These are phyloP conservation scores for Mycosphaerella arachidis DNA, from an alignment of 2,329 filamentous ascomycete species.

Conservation along the genomic window DNA sequence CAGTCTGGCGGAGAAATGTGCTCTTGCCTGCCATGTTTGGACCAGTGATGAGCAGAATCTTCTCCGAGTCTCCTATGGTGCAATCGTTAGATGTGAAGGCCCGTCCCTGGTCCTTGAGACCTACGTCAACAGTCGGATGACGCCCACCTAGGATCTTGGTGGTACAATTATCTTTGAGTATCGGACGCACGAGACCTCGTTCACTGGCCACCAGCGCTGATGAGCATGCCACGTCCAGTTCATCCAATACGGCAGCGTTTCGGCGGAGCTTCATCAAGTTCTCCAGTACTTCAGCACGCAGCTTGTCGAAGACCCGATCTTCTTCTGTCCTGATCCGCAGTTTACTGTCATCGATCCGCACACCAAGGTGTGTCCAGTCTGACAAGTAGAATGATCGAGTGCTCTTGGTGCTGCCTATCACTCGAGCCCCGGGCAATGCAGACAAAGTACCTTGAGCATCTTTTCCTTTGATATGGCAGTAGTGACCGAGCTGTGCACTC, in stretches of 20 bases:
- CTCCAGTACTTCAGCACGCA: slow-evolving; percentile 71
- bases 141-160: slow-evolving; percentile 81
- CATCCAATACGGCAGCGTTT: slow-evolving; percentile 87
- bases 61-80: slow-evolving; percentile 72
- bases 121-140: slow-evolving; percentile 86
- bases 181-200: slow-evolving; percentile 67
- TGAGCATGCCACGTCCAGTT: slow-evolving; percentile 83
- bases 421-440: slow-evolving; percentile 44
- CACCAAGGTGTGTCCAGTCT: slow-evolving; percentile 79
- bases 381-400: slow-evolving; percentile 80
- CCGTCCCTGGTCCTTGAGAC: slow-evolving; percentile 72
- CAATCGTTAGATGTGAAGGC: slow-evolving; percentile 85
- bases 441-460: slow-evolving; percentile 52
- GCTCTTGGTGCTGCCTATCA: slow-evolving; percentile 72
- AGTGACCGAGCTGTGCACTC: slow-evolving; percentile 81
- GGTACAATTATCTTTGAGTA: slow-evolving; percentile 57
- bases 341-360: slow-evolving; percentile 70
- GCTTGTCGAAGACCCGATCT: slow-evolving; percentile 67
- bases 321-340: slow-evolving; percentile 79
- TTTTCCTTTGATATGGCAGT: slow-evolving; percentile 84
- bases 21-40: slow-evolving; percentile 99
- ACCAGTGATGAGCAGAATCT: slow-evolving; percentile 63
- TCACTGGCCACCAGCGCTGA: slow-evolving; percentile 77
- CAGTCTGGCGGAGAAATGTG: slow-evolving; percentile 93
- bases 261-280: slow-evolving; percentile 82